These are phyloP conservation scores for Colletotrichum salicis DNA, from an alignment of 2,329 filamentous ascomycete genomes.

Conservation along the genomic window DNA sequence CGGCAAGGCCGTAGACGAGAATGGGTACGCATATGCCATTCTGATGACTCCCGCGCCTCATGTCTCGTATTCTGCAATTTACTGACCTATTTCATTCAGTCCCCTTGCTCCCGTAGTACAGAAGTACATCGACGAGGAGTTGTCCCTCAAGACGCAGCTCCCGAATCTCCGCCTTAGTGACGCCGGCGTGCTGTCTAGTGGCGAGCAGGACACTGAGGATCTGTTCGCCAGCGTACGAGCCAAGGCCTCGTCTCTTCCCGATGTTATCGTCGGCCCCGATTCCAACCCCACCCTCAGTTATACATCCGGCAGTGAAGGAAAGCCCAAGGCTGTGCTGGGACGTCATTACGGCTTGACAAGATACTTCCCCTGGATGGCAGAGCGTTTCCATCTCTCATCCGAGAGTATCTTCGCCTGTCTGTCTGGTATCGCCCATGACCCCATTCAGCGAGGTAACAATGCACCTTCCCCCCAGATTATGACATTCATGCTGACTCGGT, in stretches of 20 bases:
- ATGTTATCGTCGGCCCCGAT: constrained; percentile 86
- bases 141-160: constrained; percentile 78
- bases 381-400: constrained; percentile 73
- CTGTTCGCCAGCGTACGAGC: constrained; percentile 66
- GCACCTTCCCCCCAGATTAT: constrained; percentile 54
- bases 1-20: constrained; percentile 75
- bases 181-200: constrained; percentile 78
- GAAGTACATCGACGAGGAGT: constrained; percentile 76
- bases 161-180: constrained; percentile 78
- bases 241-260: constrained; percentile 68
- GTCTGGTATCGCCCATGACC: constrained; percentile 68
- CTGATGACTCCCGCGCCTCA: not conserved
- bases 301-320: constrained; percentile 74
- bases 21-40: constrained; percentile 42
- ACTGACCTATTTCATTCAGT: constrained; percentile 47
- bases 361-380: constrained; percentile 94
- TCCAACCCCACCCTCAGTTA: constrained; percentile 80
- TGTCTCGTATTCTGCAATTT: not conserved
- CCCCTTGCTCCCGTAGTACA: constrained; percentile 59
- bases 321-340: constrained; percentile 69
- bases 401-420: not conserved
- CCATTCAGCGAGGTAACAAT: constrained; percentile 66
- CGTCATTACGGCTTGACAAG: constrained; percentile 86
- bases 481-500: not conserved
- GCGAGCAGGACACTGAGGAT: constrained; percentile 72